Base-by-base conservation (phyloP, 768 basidiomycete genomes). In the Clitopilus hobsonii region DNA sequence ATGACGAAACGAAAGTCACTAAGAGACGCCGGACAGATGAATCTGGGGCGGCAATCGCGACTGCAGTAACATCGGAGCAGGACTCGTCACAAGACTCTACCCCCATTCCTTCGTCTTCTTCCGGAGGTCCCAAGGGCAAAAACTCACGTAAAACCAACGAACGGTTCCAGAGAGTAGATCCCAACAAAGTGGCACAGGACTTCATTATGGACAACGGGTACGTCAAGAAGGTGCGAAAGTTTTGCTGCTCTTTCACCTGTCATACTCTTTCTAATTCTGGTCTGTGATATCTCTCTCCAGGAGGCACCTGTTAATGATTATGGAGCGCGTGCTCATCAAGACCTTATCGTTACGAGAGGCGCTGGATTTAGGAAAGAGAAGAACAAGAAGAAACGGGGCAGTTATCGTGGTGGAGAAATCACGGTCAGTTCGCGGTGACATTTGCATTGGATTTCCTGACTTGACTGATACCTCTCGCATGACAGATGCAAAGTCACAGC, bases 301-400 rank as follows among this genome's bases (percentile, higher is more conserved):
- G 77, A 83, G 2, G 91, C 82, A 0, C 75, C 76, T 1, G 59
- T 59, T 22, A 86, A 86, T 58, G 97, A 98, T 66, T 99, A 99
- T 61, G 96, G 96, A 18, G 86, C 84, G 26, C 80, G 79, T 53
- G 96, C 96, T 0, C 85, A 86, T 60, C 78, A 80, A 32, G 97
- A 98, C 69, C 74, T 99, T 58, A 88, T 96, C 58, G 90, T 94
- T 24, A 98, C 96, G 2, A 83, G 94, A 1, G 96, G 96, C 2
- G 88, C 91, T 49, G 93, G 93, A 2, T 99, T 99, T 78, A 82
- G 94, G 53, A 99, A 98, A 71, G 96, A 97, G 79, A 99, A 99
- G 74, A 98, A 97, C 75, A 99, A 98, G 83, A 98, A 98, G 75
- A 99, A 99, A 74, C 78, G 90, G 62, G 96, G 94, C 2, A 93